Conservation (phyloP, 1,284 basidiomycete species). For the Sutorius eximius region DNA sequence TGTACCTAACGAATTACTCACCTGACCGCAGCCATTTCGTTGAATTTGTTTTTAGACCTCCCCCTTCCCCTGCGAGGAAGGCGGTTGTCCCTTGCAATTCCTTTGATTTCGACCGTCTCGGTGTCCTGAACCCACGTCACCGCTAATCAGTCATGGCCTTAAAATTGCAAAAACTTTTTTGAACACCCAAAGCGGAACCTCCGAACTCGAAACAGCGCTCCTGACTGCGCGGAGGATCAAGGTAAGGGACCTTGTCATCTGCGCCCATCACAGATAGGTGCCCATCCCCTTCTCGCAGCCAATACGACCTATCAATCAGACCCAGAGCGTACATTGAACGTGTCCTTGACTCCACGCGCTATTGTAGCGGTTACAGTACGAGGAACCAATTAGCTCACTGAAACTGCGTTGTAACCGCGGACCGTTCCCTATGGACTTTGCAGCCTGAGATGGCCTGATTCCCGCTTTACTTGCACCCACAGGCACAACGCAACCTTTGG, state of each 20-base stretch:
- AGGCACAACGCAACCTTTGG: too few species aligned
- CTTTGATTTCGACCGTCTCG: neutral
- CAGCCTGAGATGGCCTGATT: neutral
- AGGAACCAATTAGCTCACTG: neutral
- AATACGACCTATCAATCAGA: constrained; percentile 5
- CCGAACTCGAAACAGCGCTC: neutral
- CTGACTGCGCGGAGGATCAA: neutral
- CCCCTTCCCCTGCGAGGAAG: neutral
- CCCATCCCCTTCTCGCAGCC: constrained; percentile 10
- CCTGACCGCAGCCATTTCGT: constrained; percentile 10
- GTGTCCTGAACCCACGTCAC: neutral
- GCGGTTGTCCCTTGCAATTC: neutral
- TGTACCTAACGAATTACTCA: constrained; percentile 31
- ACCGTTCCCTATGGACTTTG: neutral
- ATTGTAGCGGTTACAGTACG: neutral
- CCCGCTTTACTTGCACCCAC: neutral
- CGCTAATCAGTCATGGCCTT: neutral
- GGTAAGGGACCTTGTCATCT: neutral
- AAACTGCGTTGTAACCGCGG: neutral
- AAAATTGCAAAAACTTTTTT: neutral
- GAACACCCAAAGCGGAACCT: neutral
- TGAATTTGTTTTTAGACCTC: constrained; percentile 7
- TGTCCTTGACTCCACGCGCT: neutral
- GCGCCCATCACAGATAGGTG: constrained; percentile 7
- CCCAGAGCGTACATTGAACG: neutral